These are phyloP conservation scores for Aspergillus sp. DNA, from an alignment of 2,329 filamentous ascomycete species.

Conservation along the genomic window DNA sequence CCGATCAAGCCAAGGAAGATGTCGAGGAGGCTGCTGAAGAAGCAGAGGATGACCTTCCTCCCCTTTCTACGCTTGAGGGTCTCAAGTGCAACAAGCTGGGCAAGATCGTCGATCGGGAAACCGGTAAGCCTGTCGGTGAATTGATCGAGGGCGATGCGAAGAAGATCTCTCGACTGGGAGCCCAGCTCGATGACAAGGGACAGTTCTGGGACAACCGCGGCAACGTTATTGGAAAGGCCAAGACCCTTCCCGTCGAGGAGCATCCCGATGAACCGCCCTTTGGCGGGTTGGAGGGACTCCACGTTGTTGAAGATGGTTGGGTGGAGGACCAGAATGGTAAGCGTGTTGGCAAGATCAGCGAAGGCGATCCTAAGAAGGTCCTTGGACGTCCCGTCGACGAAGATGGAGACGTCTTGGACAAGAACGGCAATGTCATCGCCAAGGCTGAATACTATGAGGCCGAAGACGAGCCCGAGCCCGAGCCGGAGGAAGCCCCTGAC, in stretches of 20 bases:
- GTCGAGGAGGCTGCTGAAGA: constrained; percentile 19
- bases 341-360: constrained; percentile 54
- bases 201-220: constrained; percentile 66
- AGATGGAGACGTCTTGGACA: constrained; percentile 64
- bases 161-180: constrained; percentile 53
- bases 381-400: constrained; percentile 62
- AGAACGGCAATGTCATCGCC: constrained; percentile 63
- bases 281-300: constrained; percentile 50
- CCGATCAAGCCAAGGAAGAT: constrained; percentile 47
- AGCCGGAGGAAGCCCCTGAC: constrained; percentile 50
- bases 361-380: constrained; percentile 63
- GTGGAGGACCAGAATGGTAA: constrained; percentile 53
- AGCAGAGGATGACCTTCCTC: constrained; percentile 37
- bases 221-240: constrained; percentile 63
- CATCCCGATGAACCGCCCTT: constrained; percentile 45
- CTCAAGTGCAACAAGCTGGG: constrained; percentile 47
- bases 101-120: constrained; percentile 44
- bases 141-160: constrained; percentile 64
- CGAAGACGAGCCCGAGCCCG: constrained; percentile 47
- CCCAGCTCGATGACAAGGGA: constrained; percentile 57
- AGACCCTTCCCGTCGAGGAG: constrained; percentile 45
- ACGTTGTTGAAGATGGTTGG: constrained; percentile 51
- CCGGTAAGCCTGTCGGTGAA: constrained; percentile 57
- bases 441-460: constrained; percentile 56
- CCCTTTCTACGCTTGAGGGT: constrained; percentile 42